Evolutionary conservation across 2,329 filamentous ascomycete genomes (phyloP).

Genomic region (Fusarium cyanostomum): DNA sequence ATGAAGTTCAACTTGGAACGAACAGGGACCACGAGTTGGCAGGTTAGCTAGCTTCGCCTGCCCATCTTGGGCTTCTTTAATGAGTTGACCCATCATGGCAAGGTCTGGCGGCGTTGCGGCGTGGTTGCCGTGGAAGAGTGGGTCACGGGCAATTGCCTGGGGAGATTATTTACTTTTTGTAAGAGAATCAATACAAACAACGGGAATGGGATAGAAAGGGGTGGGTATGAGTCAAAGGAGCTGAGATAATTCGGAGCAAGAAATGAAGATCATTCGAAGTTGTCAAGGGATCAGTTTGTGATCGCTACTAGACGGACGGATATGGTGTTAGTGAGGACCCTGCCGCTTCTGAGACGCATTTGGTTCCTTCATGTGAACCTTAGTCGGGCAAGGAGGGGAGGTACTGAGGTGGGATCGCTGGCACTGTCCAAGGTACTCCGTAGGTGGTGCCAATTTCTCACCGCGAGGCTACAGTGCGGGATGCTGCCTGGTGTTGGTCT

Average conservation of each 20-base stretch:
- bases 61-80: constrained; percentile 32
- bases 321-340: constrained; percentile 14
- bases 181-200: constrained; percentile 40
- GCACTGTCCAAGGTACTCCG: constrained; percentile 27
- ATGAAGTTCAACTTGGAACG: constrained; percentile 11
- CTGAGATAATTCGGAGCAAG: constrained; percentile 12
- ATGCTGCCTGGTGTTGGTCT: neutral
- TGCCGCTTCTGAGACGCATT: constrained; percentile 10
- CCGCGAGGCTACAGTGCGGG: constrained; percentile 30
- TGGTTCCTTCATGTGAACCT: constrained; percentile 26
- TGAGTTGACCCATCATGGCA: constrained; percentile 40
- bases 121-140: constrained; percentile 44
- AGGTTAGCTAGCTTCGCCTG: constrained; percentile 28
- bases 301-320: neutral
- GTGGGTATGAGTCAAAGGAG: constrained; percentile 23
- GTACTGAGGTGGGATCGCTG: constrained; percentile 11
- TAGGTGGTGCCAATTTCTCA: constrained; percentile 29
- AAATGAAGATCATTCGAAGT: constrained; percentile 13
- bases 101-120: constrained; percentile 23
- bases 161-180: constrained; percentile 36
- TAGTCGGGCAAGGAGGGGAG: constrained; percentile 8
- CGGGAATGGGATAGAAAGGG: constrained; percentile 18
- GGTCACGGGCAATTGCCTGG: constrained; percentile 26
- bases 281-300: constrained; percentile 11
- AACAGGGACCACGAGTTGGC: constrained; percentile 22